A percentile compares a stretch with the other conserved stretches of the same genome.
Conservation (phyloP, 129 eudicot genomes). For the Helichrysum umbraculigerum region DNA sequence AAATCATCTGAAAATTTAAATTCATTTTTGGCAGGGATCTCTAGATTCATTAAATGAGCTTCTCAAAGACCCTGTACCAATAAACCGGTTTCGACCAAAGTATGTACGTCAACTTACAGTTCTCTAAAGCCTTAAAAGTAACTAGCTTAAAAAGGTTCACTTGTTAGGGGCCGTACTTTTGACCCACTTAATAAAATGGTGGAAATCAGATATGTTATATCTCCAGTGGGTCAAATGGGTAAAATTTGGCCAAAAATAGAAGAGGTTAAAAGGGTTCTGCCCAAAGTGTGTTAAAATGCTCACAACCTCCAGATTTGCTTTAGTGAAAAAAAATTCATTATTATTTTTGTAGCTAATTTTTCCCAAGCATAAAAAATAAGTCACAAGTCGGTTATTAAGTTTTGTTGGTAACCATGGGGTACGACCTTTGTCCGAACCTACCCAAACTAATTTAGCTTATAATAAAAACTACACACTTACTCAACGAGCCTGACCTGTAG, state of each 20-base stretch:
- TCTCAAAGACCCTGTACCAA: conserved; percentile 61
- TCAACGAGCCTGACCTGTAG: not conserved
- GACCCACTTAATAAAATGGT: not conserved
- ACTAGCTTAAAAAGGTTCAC: not conserved
- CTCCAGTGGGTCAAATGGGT: not conserved
- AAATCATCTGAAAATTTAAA: not conserved
- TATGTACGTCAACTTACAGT: conserved; percentile 28
- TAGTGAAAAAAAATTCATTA: not conserved
- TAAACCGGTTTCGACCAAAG: conserved; percentile 93
- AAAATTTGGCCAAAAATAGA: not conserved
- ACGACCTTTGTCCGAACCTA: not conserved
- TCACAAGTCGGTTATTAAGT: not conserved
- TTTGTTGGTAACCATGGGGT: not conserved
- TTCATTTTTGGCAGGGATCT: conserved; percentile 60
- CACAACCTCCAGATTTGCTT: not conserved
- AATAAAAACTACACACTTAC: not conserved
- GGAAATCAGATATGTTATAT: not conserved
- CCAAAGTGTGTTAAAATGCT: not conserved
- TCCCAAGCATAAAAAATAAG: not conserved
- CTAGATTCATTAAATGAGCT: conserved; percentile 61
- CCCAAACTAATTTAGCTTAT: not conserved
- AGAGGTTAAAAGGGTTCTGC: not conserved
- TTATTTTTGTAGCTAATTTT: not conserved
- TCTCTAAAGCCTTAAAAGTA: not conserved
- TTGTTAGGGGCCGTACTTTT: not conserved